A percentile compares a stretch with the other conserved stretches of the same genome.
These are phyloP conservation scores for Eucalyptus guilfoylei DNA, from an alignment of 345 rosid genomes.

Conservation along the genomic window DNA sequence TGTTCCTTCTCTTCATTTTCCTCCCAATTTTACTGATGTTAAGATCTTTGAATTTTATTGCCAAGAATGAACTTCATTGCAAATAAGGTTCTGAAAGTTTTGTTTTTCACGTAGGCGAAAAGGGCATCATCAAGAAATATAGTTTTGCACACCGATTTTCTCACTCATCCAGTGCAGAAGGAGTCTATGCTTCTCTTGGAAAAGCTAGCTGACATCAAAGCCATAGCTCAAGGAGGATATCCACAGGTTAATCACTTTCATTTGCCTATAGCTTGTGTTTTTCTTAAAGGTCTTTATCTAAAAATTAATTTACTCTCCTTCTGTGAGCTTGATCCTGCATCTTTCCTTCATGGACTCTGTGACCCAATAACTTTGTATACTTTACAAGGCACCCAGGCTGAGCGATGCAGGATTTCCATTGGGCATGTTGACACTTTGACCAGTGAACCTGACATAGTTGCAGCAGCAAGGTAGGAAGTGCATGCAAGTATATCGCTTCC, in stretches of 20 bases:
- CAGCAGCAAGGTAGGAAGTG: conserved; percentile 51
- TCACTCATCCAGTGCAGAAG: conserved; percentile 72
- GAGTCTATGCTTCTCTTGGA: conserved; percentile 49
- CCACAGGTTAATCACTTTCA: conserved; percentile 47
- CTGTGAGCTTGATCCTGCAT: background rate
- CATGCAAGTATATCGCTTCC: background rate
- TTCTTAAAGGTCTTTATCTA: background rate
- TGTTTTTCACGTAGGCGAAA: conserved; percentile 34
- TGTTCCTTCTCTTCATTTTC: background rate
- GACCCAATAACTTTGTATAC: background rate
- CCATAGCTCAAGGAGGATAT: conserved; percentile 78
- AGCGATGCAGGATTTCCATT: conserved; percentile 77
- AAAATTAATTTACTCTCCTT: background rate
- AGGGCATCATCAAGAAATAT: conserved; percentile 58
- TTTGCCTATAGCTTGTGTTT: background rate
- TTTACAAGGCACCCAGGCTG: conserved; percentile 48
- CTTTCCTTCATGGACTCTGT: background rate
- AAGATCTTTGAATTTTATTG: background rate
- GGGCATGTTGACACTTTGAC: conserved; percentile 60
- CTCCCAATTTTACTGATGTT: background rate
- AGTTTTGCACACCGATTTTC: conserved; percentile 67
- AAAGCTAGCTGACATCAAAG: conserved; percentile 59
- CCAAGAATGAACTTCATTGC: background rate
- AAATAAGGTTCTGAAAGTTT: background rate
- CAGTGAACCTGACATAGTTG: conserved; percentile 59